Evolutionary conservation across 768 basidiomycete genomes (phyloP).

Genomic region (Serendipita sp.): DNA sequence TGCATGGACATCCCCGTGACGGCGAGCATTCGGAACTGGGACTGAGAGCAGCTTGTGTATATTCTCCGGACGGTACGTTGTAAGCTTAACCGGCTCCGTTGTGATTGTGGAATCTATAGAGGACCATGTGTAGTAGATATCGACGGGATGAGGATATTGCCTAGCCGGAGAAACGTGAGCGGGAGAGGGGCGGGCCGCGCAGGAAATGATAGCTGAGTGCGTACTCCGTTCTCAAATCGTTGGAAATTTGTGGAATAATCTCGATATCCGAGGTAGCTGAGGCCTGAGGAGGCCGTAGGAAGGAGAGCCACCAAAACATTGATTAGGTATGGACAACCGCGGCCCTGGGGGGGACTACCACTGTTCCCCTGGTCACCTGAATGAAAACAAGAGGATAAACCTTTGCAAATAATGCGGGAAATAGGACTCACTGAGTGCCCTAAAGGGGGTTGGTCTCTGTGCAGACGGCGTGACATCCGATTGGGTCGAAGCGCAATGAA

Average conservation of each 20-base stretch:
- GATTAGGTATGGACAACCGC: not conserved
- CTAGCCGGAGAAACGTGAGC: slow-evolving; percentile 32
- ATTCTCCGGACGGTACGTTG: slow-evolving; percentile 49
- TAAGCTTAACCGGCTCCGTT: slow-evolving; percentile 44
- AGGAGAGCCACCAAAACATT: slow-evolving; percentile 1
- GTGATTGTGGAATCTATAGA: slow-evolving; percentile 13
- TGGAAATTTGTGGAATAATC: slow-evolving; percentile 46
- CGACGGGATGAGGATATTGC: slow-evolving; percentile 43
- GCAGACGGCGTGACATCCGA: no score
- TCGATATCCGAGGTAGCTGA: not conserved
- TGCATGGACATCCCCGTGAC: slow-evolving; percentile 21
- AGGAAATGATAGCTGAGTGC: slow-evolving; percentile 10
- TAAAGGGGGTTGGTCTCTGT: no score
- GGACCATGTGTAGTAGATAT: slow-evolving; percentile 12
- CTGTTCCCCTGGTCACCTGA: no score
- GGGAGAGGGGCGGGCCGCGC: slow-evolving; percentile 23
- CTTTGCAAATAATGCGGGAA: no score
- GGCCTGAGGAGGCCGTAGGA: not conserved
- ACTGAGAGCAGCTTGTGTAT: slow-evolving; percentile 66
- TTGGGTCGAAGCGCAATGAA: no score
- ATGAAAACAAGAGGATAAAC: no score
- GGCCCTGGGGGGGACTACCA: no score
- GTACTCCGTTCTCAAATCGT: slow-evolving; percentile 74
- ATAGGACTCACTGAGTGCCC: no score
- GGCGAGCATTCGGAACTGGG: slow-evolving; percentile 38